Evolutionary conservation across 495 filamentous ascomycete species (phyloP).

Genomic region (Aspergillus hancockii): DNA sequence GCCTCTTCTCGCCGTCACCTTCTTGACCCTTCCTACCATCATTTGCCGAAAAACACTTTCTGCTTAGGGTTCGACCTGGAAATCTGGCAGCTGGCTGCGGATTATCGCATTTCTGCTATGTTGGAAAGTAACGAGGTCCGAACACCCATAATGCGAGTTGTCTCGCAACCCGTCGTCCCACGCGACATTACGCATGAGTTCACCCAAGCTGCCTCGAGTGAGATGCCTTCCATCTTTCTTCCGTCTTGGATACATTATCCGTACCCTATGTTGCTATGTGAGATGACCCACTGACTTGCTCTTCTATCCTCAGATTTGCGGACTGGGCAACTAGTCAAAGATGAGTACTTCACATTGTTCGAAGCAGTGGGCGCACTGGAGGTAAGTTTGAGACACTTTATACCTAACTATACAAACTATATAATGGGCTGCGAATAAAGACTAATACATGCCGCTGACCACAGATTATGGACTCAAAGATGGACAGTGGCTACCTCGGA

Average conservation of each 20-base stretch:
- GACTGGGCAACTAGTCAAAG: slow-evolving; percentile 85
- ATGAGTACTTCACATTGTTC: slow-evolving; percentile 90
- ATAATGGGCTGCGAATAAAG: not conserved
- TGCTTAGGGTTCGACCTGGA: slow-evolving; percentile 11
- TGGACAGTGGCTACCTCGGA: slow-evolving; percentile 87
- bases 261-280: not conserved
- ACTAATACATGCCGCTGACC: slow-evolving; percentile 12
- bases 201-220: slow-evolving; percentile 67
- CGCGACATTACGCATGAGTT: slow-evolving; percentile 81
- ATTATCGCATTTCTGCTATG: slow-evolving; percentile 30
- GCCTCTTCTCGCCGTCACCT: slow-evolving; percentile 21
- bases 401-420: not conserved
- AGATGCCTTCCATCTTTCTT: slow-evolving; percentile 16
- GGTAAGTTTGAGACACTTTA: slow-evolving; percentile 52
- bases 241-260: not conserved
- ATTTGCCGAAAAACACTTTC: slow-evolving; percentile 1
- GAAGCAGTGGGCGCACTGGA: slow-evolving; percentile 94
- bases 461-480: slow-evolving; percentile 97
- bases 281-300: slow-evolving; percentile 13
- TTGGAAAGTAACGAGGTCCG: slow-evolving; percentile 42
- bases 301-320: slow-evolving; percentile 57
- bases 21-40: slow-evolving; percentile 20
- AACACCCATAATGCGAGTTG: slow-evolving; percentile 35
- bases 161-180: slow-evolving; percentile 52
- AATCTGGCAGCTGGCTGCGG: slow-evolving; percentile 35